These are phyloP conservation scores for Epithele typhae DNA, from an alignment of 768 basidiomycete species.

Conservation along the genomic window DNA sequence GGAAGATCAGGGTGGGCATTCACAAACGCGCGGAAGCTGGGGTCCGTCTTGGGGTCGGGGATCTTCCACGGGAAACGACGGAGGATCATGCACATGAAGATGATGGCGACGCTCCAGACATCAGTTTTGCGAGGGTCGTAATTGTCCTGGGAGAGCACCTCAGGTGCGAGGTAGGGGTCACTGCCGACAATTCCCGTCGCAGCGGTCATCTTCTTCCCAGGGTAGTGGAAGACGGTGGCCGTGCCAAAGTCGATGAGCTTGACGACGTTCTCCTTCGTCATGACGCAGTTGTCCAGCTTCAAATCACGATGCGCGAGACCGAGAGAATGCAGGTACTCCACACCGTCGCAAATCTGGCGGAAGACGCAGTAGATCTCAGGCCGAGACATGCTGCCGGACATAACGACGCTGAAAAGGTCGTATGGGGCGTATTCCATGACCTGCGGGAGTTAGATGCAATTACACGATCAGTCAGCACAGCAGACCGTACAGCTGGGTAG, in stretches of 20 bases:
- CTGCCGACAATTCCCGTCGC: constrained; percentile 94
- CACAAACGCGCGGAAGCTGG: constrained; percentile 88
- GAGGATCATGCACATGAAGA: constrained; percentile 98
- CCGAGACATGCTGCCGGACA: constrained; percentile 98
- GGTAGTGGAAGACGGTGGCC: constrained; percentile 99
- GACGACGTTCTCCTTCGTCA: constrained; percentile 92
- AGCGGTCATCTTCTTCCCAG: constrained; percentile 73
- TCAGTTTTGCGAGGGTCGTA: constrained; percentile 98
- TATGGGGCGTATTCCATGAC: constrained; percentile 99
- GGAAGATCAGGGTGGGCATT: constrained; percentile 88
- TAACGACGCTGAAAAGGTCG: constrained; percentile 98
- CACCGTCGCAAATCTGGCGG: constrained; percentile 96
- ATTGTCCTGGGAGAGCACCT: constrained; percentile 72
- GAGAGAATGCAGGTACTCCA: constrained; percentile 96
- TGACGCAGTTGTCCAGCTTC: constrained; percentile 99
- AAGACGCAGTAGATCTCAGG: constrained; percentile 99
- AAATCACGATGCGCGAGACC: constrained; percentile 98
- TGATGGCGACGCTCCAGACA: constrained; percentile 97
- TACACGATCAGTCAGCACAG: constrained; percentile 2
- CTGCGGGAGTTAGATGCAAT: constrained; percentile 34
- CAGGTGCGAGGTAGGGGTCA: constrained; percentile 97
- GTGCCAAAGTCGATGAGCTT: constrained; percentile 99
- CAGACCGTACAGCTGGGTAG: background rate
- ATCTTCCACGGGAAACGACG: constrained; percentile 99
- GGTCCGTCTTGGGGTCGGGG: constrained; percentile 90